A percentile compares a stretch with the other conserved stretches of the same genome.
These are phyloP conservation scores for Coleophoma eucalyptorum DNA, from an alignment of 2,329 filamentous ascomycete species.

Conservation along the genomic window DNA sequence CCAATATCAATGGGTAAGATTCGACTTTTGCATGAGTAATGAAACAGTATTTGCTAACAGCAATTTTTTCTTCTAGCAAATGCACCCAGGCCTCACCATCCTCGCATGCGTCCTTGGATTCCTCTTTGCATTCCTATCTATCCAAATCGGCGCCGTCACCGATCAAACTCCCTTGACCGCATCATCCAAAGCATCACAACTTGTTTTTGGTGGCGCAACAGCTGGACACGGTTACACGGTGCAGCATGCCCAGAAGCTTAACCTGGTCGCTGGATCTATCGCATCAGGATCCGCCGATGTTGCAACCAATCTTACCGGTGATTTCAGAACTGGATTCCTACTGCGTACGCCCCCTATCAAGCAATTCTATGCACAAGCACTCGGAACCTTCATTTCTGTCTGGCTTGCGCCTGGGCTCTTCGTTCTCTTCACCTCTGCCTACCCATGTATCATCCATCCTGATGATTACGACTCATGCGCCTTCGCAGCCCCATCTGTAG, in stretches of 20 bases:
- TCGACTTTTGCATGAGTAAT: background rate
- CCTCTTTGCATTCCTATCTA: conserved; percentile 58
- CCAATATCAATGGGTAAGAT: conserved; percentile 39
- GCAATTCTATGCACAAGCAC: conserved; percentile 63
- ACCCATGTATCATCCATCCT: conserved; percentile 60
- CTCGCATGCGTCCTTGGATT: conserved; percentile 53
- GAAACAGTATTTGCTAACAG: background rate
- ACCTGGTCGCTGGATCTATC: conserved; percentile 59
- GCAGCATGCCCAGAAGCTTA: conserved; percentile 55
- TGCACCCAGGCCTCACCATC: conserved; percentile 52
- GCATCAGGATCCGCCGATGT: conserved; percentile 53
- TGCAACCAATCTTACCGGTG: conserved; percentile 49
- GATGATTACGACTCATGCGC: conserved; percentile 43
- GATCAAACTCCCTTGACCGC: conserved; percentile 63
- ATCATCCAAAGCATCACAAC: conserved; percentile 64
- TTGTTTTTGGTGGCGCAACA: conserved; percentile 63
- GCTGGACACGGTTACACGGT: conserved; percentile 45
- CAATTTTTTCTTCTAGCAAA: conserved; percentile 18
- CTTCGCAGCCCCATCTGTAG: conserved; percentile 59
- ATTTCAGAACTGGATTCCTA: conserved; percentile 67
- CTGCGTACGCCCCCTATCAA: conserved; percentile 60
- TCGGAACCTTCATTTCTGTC: conserved; percentile 60
- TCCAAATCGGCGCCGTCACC: conserved; percentile 56
- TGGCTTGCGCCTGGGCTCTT: conserved; percentile 66
- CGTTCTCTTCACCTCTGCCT: conserved; percentile 63